Evolutionary conservation across 1,139 yeast species (phyloP).

Genomic region (Magnusiomyces fungicola): DNA sequence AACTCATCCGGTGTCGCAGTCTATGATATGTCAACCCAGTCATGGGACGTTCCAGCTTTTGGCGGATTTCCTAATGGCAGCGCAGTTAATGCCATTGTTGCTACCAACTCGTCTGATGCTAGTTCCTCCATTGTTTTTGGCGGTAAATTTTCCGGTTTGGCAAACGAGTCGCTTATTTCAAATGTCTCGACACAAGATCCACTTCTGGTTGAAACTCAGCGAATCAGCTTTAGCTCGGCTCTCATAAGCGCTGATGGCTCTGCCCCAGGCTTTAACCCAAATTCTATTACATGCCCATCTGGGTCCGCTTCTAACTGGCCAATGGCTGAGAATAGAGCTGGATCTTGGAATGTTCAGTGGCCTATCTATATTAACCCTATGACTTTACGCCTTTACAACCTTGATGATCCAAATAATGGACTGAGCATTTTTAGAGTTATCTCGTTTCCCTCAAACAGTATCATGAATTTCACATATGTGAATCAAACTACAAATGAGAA

Average conservation of each 20-base stretch:
- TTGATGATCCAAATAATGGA: constrained; percentile 42
- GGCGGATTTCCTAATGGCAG: constrained; percentile 67
- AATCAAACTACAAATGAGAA: constrained; percentile 54
- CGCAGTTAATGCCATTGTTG: constrained; percentile 54
- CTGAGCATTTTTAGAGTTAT: constrained; percentile 63
- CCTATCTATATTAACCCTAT: constrained; percentile 61
- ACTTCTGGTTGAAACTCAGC: constrained; percentile 52
- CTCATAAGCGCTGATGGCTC: constrained; percentile 47
- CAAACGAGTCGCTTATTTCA: constrained; percentile 38
- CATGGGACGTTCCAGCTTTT: constrained; percentile 52
- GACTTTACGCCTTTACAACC: constrained; percentile 61
- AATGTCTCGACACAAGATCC: constrained; percentile 32
- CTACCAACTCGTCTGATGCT: constrained; percentile 19
- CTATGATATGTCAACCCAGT: constrained; percentile 46
- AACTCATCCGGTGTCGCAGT: constrained; percentile 56
- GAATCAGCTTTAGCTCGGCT: constrained; percentile 59
- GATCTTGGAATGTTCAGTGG: constrained; percentile 60
- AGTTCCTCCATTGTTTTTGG: constrained; percentile 61
- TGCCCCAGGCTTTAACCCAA: constrained; percentile 34
- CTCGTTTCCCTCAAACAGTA: constrained; percentile 76
- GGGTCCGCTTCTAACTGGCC: constrained; percentile 44
- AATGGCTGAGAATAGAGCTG: constrained; percentile 44
- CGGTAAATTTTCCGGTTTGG: constrained; percentile 63
- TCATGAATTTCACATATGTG: constrained; percentile 82
- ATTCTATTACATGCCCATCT: constrained; percentile 54